Evolutionary conservation across 805 yeast species (phyloP), one percentile per base, ranked within the genome.

Genomic region (Metschnikowia lunata): DNA sequence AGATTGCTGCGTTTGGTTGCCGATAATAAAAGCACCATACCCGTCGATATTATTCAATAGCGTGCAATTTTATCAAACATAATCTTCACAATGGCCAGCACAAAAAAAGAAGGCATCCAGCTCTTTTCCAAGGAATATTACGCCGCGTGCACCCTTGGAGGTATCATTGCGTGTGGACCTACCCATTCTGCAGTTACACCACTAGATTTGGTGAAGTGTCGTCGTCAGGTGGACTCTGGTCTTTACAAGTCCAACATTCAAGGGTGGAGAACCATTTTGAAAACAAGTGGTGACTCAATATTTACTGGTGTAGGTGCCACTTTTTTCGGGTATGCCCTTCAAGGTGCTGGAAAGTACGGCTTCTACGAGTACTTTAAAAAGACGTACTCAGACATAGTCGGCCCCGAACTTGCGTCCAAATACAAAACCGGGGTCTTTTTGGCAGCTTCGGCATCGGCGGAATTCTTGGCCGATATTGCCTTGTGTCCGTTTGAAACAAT

Each of bases 301-400:
- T 87, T 79, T 68, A 85, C 95, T 8, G 98, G 98, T 58, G 62
- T 88, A 52, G 93, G 96, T 33, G 97, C 98, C 39, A 93, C 98
- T 4, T 79, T 85, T 49, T 74, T 90, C 48, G 98, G 98, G 23
- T 91, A 93, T 69, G 85, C 97, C 7, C 71, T 90, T 59, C 99
- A 91, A 71, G 98, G 99, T 58, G 96, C 96, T 39, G 96, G 97
- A 58, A 91, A 91, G 68, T 91, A 91, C 67, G 99, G 99, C 28
- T 82, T 89, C 63, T 91, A 93, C 69, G 98, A 91, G 68, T 76
- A 72, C 57, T 91, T 91, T 78, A 91, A 91, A 71, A 80, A 85
- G 68, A 73, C 78, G 46, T 91, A 89, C 66, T 67, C 83, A 43
- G 79, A 80, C 58, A 45, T 78, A 28, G 75, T 83, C 40, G 93